These are phyloP conservation scores for Saccharomyces hybrid DNA, from an alignment of 1,139 yeast species.

Conservation along the genomic window DNA sequence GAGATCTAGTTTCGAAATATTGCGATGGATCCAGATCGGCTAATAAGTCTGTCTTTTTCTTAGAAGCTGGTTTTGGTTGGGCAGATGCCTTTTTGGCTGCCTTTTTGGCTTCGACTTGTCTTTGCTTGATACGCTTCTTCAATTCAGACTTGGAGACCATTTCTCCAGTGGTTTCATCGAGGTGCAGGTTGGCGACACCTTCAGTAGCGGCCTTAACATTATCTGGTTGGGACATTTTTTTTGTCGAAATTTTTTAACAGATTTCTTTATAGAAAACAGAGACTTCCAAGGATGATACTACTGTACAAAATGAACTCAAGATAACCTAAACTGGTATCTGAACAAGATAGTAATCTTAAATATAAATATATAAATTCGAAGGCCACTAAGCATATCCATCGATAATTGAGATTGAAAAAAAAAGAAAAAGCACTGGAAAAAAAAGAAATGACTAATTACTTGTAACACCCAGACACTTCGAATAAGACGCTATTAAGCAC, in stretches of 20 bases:
- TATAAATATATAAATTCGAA: not conserved
- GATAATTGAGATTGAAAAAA: too few species aligned
- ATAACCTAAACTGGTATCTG: not conserved
- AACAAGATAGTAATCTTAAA: not conserved
- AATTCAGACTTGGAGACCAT: slow-evolving; percentile 93
- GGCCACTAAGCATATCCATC: not conserved
- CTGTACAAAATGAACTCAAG: not conserved
- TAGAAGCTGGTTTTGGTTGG: slow-evolving; percentile 41
- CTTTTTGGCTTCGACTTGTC: slow-evolving; percentile 81
- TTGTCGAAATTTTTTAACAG: not conserved
- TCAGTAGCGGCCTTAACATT: slow-evolving; percentile 61
- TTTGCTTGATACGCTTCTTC: slow-evolving; percentile 88
- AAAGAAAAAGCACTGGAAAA: not conserved
- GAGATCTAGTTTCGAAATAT: slow-evolving; percentile 86
- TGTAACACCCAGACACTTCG: not conserved
- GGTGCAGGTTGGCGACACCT: slow-evolving; percentile 69
- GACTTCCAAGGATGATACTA: not conserved
- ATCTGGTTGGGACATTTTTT: slow-evolving; percentile 33
- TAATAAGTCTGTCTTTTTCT: slow-evolving; percentile 46
- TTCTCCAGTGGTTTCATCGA: slow-evolving; percentile 95
- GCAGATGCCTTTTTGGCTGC: slow-evolving; percentile 60
- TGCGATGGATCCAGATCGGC: slow-evolving; percentile 93
- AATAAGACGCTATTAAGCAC: not conserved
- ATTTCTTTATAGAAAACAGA: not conserved
- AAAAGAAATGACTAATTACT: not conserved